These are phyloP conservation scores for Podospora tetraspora DNA, from an alignment of 495 filamentous ascomycete species.

Conservation along the genomic window DNA sequence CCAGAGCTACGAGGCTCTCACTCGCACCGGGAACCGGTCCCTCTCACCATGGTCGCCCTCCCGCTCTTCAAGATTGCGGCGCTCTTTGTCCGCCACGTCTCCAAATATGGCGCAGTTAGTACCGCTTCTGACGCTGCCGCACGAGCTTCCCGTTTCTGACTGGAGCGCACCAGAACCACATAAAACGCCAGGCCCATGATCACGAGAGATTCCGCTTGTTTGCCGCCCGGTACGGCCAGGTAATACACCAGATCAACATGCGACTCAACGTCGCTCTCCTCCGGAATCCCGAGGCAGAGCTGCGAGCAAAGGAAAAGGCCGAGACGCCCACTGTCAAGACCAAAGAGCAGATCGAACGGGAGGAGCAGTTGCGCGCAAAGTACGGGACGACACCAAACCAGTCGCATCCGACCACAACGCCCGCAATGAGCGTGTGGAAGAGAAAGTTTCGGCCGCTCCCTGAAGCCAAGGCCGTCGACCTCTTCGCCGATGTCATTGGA, in stretches of 20 bases:
- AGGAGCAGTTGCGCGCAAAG: constrained; percentile 48
- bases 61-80: constrained; percentile 45
- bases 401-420: constrained; percentile 28
- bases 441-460: constrained; percentile 64
- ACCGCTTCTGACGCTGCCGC: constrained; percentile 8
- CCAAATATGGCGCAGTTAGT: constrained; percentile 55
- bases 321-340: constrained; percentile 77
- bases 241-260: constrained; percentile 91
- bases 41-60: constrained; percentile 45
- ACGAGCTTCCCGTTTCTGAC: not conserved
- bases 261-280: constrained; percentile 77
- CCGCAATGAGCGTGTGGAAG: constrained; percentile 44
- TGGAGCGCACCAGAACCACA: constrained; percentile 61
- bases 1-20: not conserved
- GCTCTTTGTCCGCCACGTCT: constrained; percentile 50
- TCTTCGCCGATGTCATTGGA: constrained; percentile 90
- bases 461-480: constrained; percentile 90
- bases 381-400: constrained; percentile 37
- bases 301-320: constrained; percentile 55
- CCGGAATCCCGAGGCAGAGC: constrained; percentile 64
- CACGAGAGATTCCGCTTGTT: constrained; percentile 83
- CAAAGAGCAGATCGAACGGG: constrained; percentile 62
- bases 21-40: not conserved
- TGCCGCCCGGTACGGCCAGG: constrained; percentile 63
- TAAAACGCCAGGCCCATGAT: constrained; percentile 91